These are phyloP conservation scores for Ciborinia camelliae DNA, from an alignment of 2,329 filamentous ascomycete species.

Conservation along the genomic window DNA sequence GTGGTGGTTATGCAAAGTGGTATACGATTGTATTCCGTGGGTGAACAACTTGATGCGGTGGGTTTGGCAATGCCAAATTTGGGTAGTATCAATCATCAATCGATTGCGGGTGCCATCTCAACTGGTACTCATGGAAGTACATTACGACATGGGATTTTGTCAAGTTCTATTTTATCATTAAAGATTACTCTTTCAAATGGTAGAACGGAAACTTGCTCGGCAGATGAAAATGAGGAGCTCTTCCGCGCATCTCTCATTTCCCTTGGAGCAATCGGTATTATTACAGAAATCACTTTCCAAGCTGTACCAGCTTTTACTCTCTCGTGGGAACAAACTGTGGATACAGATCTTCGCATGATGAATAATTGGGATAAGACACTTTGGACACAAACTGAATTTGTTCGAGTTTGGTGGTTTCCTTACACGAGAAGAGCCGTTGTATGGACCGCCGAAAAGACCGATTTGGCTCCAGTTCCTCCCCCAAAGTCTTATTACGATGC, in stretches of 20 bases:
- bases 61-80: constrained; percentile 87
- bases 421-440: constrained; percentile 85
- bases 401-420: constrained; percentile 96
- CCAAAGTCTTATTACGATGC: constrained; percentile 74
- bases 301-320: constrained; percentile 80
- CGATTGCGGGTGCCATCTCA: constrained; percentile 84
- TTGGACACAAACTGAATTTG: constrained; percentile 84
- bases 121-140: constrained; percentile 94
- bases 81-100: constrained; percentile 93
- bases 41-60: constrained; percentile 66
- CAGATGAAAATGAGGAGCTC: constrained; percentile 65
- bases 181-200: constrained; percentile 82
- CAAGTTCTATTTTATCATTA: constrained; percentile 70
- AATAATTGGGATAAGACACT: constrained; percentile 67
- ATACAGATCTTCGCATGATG: constrained; percentile 66
- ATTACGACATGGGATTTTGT: constrained; percentile 77
- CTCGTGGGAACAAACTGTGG: constrained; percentile 78
- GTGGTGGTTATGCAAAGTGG: constrained; percentile 81
- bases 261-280: constrained; percentile 84
- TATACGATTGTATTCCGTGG: constrained; percentile 74
- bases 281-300: constrained; percentile 83
- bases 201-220: constrained; percentile 65
- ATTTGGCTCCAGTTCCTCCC: constrained; percentile 56
- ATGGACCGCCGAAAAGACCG: constrained; percentile 82
- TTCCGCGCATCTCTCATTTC: constrained; percentile 87